Base-by-base conservation (phyloP, 108 stramenopile genomes). In the Discostella pseudostelligera region DNA sequence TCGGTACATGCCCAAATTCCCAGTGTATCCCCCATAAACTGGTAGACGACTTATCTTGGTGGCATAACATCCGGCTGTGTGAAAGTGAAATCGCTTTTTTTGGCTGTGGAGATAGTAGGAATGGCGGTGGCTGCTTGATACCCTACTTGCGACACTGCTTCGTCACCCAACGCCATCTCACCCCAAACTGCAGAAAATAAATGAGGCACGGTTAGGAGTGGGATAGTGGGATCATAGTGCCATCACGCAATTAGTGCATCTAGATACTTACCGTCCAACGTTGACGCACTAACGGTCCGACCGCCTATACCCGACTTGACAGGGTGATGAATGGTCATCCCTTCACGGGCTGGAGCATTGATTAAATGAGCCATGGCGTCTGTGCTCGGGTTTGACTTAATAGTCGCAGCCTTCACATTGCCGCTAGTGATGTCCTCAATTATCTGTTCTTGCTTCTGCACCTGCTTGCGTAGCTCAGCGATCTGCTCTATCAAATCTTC, bases 401-500 rank as follows among this genome's bases (percentile, higher is more conserved):
- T 51, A 32, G 0, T 46, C 3, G 47, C 22, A 49, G 11, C 42
- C 37, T 56, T 67, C 39, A 26, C 47, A 60, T 25, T 56, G 37
- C 22, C 63, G 36, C 85, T 67, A 10, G 89, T 87, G 1, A 80
- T 67, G 22, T 36, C 70, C 25, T 74, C 71, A 16, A 96, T 72
- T 62, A 90, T 57, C 55, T 89, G 83, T 48, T 93, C 91, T 71
- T 96, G 94, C 56, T 83, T 84, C 54, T 88, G 87, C 8, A 96
- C 87, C 58, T 93, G 25, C 70, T 87, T 90, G 28, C 83, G 72
- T n/a, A 96, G 74, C 56, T 96, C 93, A 14, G 87, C 49, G 50
- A 95, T 86, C 81, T 97, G 96, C 39, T 94, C 90, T 21, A 93
- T 65, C 54, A 91, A 59, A 53, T 93, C 94, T 61, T 91, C 86